phyloP scores from a whole-genome alignment of 768 basidiomycete species.

The Lenzites betulinus region DNA sequence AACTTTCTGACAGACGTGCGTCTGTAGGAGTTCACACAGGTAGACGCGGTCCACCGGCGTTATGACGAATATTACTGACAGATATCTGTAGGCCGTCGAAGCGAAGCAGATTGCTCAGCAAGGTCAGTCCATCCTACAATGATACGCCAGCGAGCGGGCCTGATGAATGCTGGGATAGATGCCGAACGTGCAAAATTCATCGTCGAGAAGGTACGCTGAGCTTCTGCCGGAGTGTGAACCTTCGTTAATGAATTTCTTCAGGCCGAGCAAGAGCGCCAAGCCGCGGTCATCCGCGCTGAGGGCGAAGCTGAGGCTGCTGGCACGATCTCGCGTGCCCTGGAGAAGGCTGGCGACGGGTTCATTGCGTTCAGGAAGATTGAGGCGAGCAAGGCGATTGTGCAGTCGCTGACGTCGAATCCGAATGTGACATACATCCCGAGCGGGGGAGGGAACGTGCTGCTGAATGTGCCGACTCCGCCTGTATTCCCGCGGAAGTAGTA shows the following conservation, averaged over 20 bases:
- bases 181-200: conserved; percentile 99
- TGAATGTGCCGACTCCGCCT: conserved; percentile 74
- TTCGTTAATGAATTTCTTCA: conserved; percentile 33
- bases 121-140: conserved; percentile 49
- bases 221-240: background rate
- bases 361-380: conserved; percentile 95
- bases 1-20: conserved; percentile 2
- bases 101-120: conserved; percentile 99
- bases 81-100: conserved; percentile 76
- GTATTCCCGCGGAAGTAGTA: conserved; percentile 31
- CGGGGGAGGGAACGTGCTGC: conserved; percentile 74
- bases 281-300: conserved; percentile 96
- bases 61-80: background rate
- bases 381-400: conserved; percentile 95
- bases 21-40: conserved; percentile 81
- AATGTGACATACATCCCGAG: conserved; percentile 92
- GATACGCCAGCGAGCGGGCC: background rate
- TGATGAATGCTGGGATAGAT: conserved; percentile 48
- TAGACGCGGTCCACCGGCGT: conserved; percentile 25
- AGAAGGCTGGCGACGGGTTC: conserved; percentile 95
- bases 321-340: conserved; percentile 88
- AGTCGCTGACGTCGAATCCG: conserved; percentile 72
- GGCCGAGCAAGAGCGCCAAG: conserved; percentile 99
- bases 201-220: conserved; percentile 81
- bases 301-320: conserved; percentile 97